These are phyloP conservation scores for Dichotomocladium elegans DNA, from an alignment of 371 early-diverging fungal species.

Conservation along the genomic window DNA sequence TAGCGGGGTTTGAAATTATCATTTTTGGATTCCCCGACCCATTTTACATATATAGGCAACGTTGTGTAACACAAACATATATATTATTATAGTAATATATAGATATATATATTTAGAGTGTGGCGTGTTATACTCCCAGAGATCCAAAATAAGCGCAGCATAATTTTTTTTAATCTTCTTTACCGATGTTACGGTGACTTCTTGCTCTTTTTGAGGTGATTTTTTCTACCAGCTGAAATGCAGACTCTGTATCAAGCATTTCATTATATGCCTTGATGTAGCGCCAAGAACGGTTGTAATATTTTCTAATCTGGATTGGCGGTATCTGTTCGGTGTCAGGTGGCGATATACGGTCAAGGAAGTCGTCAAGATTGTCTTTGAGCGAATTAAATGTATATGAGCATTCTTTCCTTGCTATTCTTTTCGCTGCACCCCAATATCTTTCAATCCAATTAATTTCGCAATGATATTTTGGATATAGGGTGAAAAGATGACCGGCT, in stretches of 20 bases:
- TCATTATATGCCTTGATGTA: slow-evolving; percentile 3
- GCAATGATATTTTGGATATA: slow-evolving; percentile 13
- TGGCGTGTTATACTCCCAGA: too few species aligned
- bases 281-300: slow-evolving; percentile 2
- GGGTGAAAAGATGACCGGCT: slow-evolving; percentile 1
- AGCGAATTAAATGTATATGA: neutral
- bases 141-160: too few species aligned
- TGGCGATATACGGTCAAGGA: neutral
- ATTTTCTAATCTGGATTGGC: neutral
- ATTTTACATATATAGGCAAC: too few species aligned
- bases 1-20: too few species aligned
- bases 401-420: slow-evolving; percentile 1
- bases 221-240: neutral
- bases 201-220: too few species aligned
- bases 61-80: too few species aligned
- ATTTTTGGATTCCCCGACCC: too few species aligned
- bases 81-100: too few species aligned
- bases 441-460: slow-evolving; percentile 14
- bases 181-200: too few species aligned
- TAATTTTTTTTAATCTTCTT: too few species aligned
- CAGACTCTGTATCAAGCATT: neutral
- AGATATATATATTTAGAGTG: too few species aligned
- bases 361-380: neutral
- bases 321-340: neutral
- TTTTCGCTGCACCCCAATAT: slow-evolving; percentile 1